A percentile compares a stretch with the other conserved stretches of the same genome.
These are phyloP conservation scores for Coemansia sp. DNA, from an alignment of 192 early-diverging fungal genomes.

Conservation along the genomic window DNA sequence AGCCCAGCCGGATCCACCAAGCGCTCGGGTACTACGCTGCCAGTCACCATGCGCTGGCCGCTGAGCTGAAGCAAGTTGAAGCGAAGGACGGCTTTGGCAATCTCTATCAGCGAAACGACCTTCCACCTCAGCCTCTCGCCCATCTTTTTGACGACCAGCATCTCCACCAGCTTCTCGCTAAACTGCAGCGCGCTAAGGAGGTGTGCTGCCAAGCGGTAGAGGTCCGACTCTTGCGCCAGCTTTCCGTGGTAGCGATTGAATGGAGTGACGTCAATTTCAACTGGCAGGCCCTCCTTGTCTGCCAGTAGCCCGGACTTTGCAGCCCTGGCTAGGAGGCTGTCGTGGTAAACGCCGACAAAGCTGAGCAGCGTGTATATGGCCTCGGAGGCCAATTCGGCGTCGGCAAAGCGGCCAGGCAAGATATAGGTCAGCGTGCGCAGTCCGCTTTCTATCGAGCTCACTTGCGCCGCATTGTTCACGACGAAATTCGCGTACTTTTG, in stretches of 20 bases:
- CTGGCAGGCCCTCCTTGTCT: slow-evolving; percentile 27
- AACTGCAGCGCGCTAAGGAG: slow-evolving; percentile 72
- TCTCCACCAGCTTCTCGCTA: slow-evolving; percentile 76
- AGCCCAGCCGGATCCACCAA: slow-evolving; percentile 51
- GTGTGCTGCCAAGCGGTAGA: slow-evolving; percentile 64
- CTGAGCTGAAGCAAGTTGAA: slow-evolving; percentile 38
- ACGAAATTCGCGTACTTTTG: slow-evolving; percentile 83
- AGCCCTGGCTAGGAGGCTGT: slow-evolving; percentile 65
- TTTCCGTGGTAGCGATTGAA: slow-evolving; percentile 79
- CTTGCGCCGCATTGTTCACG: slow-evolving; percentile 85
- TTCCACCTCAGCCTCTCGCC: slow-evolving; percentile 65
- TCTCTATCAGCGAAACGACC: slow-evolving; percentile 66
- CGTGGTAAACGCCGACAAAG: slow-evolving; percentile 85
- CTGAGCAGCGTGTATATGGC: slow-evolving; percentile 79
- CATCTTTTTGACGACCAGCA: slow-evolving; percentile 70
- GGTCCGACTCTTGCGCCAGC: slow-evolving; percentile 52
- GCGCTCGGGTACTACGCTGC: slow-evolving; percentile 44
- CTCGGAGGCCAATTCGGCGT: slow-evolving; percentile 92
- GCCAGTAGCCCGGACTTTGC: slow-evolving; percentile 38
- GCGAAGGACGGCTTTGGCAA: slow-evolving; percentile 62
- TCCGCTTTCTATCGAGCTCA: slow-evolving; percentile 86
- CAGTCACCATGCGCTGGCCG: slow-evolving; percentile 47
- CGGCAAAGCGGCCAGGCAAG: slow-evolving; percentile 89
- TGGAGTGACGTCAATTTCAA: slow-evolving; percentile 24
- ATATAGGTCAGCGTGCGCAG: slow-evolving; percentile 89